Evolutionary conservation across 2,329 filamentous ascomycete species (phyloP).

Genomic region (Ophidiomyces ophidiicola): DNA sequence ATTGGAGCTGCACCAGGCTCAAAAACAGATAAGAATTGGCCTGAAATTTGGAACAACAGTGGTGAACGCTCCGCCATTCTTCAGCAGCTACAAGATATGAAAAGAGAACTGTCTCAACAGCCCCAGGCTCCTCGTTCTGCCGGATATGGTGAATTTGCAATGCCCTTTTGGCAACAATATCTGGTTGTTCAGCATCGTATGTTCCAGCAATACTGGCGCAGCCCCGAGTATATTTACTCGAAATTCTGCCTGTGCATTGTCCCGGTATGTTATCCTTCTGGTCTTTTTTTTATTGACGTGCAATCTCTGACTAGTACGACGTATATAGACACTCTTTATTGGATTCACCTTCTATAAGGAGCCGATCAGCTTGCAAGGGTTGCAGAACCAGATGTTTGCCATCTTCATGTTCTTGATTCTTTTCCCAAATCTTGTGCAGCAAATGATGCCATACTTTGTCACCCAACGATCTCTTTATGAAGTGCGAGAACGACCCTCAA

Average conservation of each 20-base stretch:
- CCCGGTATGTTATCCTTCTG: slow-evolving; percentile 24
- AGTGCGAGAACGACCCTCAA: slow-evolving; percentile 50
- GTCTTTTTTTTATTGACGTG: neutral
- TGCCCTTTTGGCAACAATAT: slow-evolving; percentile 58
- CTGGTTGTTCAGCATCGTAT: slow-evolving; percentile 57
- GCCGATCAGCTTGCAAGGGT: slow-evolving; percentile 60
- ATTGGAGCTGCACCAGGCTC: slow-evolving; percentile 50
- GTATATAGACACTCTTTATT: slow-evolving; percentile 53
- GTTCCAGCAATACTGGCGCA: slow-evolving; percentile 88
- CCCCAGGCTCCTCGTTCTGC: slow-evolving; percentile 9
- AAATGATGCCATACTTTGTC: slow-evolving; percentile 49
- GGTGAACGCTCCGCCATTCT: slow-evolving; percentile 40
- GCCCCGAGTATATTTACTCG: slow-evolving; percentile 76
- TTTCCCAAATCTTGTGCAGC: slow-evolving; percentile 49
- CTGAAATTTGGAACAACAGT: slow-evolving; percentile 44
- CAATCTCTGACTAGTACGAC: slow-evolving; percentile 8
- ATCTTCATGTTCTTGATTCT: slow-evolving; percentile 78
- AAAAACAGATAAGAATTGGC: slow-evolving; percentile 42
- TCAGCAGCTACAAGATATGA: slow-evolving; percentile 38
- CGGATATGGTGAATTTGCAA: slow-evolving; percentile 57
- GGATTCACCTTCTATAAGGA: slow-evolving; percentile 73
- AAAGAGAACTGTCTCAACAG: slow-evolving; percentile 32
- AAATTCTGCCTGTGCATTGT: slow-evolving; percentile 58
- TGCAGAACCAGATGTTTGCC: slow-evolving; percentile 83
- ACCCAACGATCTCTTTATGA: slow-evolving; percentile 49